Conservation (phyloP, 352 stramenopile species). For the Globisporangium lucens region DNA sequence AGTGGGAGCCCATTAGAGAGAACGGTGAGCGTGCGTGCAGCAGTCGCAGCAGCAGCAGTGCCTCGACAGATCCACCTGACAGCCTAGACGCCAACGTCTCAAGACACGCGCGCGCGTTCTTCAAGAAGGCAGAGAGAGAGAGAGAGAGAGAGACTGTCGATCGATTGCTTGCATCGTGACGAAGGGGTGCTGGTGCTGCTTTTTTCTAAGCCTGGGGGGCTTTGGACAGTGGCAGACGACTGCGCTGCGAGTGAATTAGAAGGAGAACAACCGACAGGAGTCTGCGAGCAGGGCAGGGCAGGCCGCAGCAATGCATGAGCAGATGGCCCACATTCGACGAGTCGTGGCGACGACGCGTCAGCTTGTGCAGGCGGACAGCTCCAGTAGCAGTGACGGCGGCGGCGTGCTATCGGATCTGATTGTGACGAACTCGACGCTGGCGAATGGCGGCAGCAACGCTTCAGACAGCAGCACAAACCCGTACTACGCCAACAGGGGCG, state of each 20-base stretch:
- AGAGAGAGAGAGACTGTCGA: no score
- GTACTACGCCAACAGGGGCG: not conserved
- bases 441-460: not conserved
- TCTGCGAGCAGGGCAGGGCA: not conserved
- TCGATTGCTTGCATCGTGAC: no score
- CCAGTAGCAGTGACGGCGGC: not conserved
- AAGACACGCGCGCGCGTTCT: no score
- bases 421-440: not conserved
- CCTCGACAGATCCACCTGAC: no score
- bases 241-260: not conserved
- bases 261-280: not conserved
- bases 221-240: not conserved
- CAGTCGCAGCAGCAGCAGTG: no score
- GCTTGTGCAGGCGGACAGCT: not conserved
- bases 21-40: no score
- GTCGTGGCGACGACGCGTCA: not conserved
- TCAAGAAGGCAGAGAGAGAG: no score
- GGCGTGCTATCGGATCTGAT: conserved; percentile 1
- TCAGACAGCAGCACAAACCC: not conserved
- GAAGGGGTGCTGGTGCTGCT: no score
- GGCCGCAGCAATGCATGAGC: not conserved
- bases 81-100: no score
- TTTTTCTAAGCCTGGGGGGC: no score
- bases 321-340: not conserved
- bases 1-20: no score